phyloP scores from a whole-genome alignment of 768 basidiomycete species.

The Pleurotus giganteus region DNA sequence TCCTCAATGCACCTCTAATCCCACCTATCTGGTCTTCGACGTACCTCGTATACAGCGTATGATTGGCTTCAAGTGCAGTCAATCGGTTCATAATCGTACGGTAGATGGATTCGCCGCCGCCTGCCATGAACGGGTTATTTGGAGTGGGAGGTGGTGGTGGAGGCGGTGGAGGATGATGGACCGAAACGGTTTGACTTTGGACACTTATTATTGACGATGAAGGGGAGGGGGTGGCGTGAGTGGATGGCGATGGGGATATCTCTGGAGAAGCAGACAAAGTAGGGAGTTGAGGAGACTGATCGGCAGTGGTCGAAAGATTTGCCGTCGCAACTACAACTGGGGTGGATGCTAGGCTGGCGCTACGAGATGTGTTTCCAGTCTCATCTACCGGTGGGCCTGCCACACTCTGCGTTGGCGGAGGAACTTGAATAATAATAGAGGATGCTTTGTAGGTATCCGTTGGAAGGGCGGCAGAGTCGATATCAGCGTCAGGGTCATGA shows the following conservation, averaged over 20 bases:
- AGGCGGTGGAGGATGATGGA: slow-evolving; percentile 10
- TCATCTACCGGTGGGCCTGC: too few relatives aligned
- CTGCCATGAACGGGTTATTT: slow-evolving; percentile 5
- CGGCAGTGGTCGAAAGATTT: too few relatives aligned
- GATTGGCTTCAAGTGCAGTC: slow-evolving; percentile 79
- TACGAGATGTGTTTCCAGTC: too few relatives aligned
- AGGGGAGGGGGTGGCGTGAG: slow-evolving; percentile 9
- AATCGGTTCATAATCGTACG: slow-evolving; percentile 95
- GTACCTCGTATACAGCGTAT: slow-evolving; percentile 80
- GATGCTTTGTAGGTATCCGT: too few relatives aligned
- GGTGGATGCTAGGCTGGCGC: too few relatives aligned
- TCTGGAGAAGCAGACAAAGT: too few relatives aligned
- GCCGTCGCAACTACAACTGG: too few relatives aligned
- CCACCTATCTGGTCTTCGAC: slow-evolving; percentile 85
- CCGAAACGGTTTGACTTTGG: slow-evolving; percentile 1
- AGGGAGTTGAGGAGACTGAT: too few relatives aligned
- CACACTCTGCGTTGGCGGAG: not conserved
- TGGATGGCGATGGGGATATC: not conserved
- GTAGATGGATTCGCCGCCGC: slow-evolving; percentile 85
- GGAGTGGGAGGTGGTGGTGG: slow-evolving; percentile 10
- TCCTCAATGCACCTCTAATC: slow-evolving; percentile 69
- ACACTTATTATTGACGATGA: slow-evolving; percentile 5
- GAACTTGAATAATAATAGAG: too few relatives aligned
- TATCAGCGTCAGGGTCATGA: too few relatives aligned
- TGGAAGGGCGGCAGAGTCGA: too few relatives aligned